Evolutionary conservation across 768 basidiomycete genomes (phyloP), one percentile per base, ranked within the genome.

Genomic region (Amanita exitialis): DNA sequence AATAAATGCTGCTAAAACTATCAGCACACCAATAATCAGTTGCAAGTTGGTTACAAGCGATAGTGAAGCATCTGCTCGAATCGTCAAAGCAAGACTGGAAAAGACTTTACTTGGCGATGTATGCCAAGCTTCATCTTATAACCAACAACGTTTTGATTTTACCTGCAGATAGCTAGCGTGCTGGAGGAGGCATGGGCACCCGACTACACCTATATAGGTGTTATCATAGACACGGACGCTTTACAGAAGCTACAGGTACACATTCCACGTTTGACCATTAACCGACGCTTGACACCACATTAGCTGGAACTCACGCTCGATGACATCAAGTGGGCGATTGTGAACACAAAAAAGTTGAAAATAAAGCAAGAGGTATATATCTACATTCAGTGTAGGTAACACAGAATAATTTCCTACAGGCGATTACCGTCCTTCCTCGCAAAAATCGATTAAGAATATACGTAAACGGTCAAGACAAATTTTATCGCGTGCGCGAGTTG

Each of bases 11-110:
- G 90, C 96, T n/a, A 99, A 96, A 65, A 68, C 75, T 35, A 98
- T 99, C 68, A 93, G 87, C 61, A 99, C 96, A 0, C 96, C 96
- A 3, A 97, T 99, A 64, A 99, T 99, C 65, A 94, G 94, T 55
- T 95, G 94, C 60, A 91, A 90, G 64, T 76, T 99, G 21, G 91
- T 91, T 10, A 86, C 86, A 6, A 72, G 76, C 48, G 75, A 87
- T 56, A 92, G 82, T 56, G 96, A 98, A 62, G 79, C 87, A n/a
- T 91, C 95, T 18, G 96, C 96, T 21, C 82, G 96, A 44, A 97
- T 98, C 58, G 96, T 99, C 56, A 98, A 99, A 67, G 96, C 86
- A 10, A 79, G 96, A 42, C 67, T 99, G 44, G 96, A 99, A 69
- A 94, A 93, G 70, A 98, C 96, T 0, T 76, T 90, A 52, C 71